Percentiles rank a stretch among this genome's conserved stretches.
Evolutionary conservation across 1,284 basidiomycete genomes (phyloP).

Genomic region (Takashimella tepidaria): DNA sequence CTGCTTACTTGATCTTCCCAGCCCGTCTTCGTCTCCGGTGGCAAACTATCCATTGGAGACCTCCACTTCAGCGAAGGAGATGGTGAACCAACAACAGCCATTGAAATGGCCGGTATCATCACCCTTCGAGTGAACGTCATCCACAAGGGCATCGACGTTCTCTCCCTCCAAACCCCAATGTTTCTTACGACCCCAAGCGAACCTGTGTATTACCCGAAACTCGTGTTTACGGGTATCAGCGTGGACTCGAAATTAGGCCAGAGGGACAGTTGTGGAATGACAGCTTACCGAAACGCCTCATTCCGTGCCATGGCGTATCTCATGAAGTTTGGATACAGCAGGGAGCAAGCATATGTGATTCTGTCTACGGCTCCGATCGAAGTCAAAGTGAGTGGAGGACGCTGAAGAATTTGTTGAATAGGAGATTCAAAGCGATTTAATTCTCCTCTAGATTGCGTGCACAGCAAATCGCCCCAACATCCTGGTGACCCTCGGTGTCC

Average conservation of each 20-base stretch:
- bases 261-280: conserved; percentile 19
- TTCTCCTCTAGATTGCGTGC: too few species aligned
- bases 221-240: conserved; percentile 29
- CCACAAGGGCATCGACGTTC: conserved; percentile 68
- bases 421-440: too few species aligned
- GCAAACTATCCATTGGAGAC: conserved; percentile 71
- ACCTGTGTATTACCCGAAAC: conserved; percentile 18
- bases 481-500: too few species aligned
- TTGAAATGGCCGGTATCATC: conserved; percentile 62
- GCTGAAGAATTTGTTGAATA: too few species aligned
- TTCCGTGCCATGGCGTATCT: conserved; percentile 70
- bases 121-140: conserved; percentile 69
- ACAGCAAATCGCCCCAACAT: too few species aligned
- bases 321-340: conserved; percentile 44
- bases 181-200: conserved; percentile 50
- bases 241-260: conserved; percentile 17
- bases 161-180: conserved; percentile 68
- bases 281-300: conserved; percentile 67
- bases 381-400: background rate
- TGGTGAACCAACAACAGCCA: conserved; percentile 53
- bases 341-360: conserved; percentile 67
- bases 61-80: conserved; percentile 77
- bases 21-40: conserved; percentile 69
- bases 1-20: background rate
- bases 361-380: conserved; percentile 71